Base-by-base conservation (phyloP, 176 grass and related monocot genomes). In the Urochloa ruziziensis region DNA sequence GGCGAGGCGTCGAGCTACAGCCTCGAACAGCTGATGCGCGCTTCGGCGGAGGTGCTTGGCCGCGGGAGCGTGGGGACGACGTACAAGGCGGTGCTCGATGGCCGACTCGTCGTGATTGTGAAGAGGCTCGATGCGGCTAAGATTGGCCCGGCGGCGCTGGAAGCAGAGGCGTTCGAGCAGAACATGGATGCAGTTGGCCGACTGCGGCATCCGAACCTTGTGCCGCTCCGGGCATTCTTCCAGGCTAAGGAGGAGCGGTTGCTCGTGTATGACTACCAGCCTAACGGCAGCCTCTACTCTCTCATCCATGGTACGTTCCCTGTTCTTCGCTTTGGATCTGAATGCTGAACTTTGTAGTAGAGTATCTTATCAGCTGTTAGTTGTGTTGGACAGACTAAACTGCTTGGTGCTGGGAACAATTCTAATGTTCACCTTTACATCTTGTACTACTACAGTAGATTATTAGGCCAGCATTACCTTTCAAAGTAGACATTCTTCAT, bases 161-260 rank as follows among this genome's bases (percentile, higher is more conserved):
- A 91, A 37, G 84, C 90, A 12, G 93, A 96, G 81, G 60, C 84
- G 43, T 99, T 99, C 59, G 97, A 99, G 73, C 91, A 83, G 82
- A 90, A 96, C 88, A 99, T 99, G 97, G 97, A 96, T 17, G 89
- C 79, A 0, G 91, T 96, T 24, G 97, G 97, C 2, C 92, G 91
- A 70, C 89, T 99, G 30, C 87, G 93, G 67, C 97, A 99, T 80
- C 93, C 93, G 0, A 99, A 99, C 82, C 80, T 99, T 48, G 97
- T 99, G 37, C 83, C 93, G 0, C 83, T 99, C 34, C 85, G 91
- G 15, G 91, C 97, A 0, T 99, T 92, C 80, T 99, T 99, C 77
- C 97, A 99, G 82, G 93, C 97, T 1, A 99, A 99, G 83, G 93
- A 99, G 78, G 97, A 99, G 89, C 85, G 93, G 23, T 76, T 99